phyloP scores from a whole-genome alignment of 1,284 basidiomycete genomes.

The Cryptococcus hybrid region DNA sequence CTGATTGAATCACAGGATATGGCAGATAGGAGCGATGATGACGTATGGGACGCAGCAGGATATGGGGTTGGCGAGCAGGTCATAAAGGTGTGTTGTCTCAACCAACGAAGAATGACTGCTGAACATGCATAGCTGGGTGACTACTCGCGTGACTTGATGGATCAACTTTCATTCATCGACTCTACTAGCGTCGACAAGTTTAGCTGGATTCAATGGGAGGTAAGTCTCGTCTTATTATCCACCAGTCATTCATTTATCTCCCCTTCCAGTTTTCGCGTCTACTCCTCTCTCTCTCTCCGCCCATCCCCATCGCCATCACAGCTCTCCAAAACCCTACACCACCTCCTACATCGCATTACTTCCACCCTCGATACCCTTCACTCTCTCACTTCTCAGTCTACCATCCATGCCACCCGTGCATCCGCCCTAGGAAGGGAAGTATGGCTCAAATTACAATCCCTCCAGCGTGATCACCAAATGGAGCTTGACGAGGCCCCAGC shows the following conservation, averaged over 20 bases:
- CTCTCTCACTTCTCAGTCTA: constrained; percentile 13
- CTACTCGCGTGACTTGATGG: constrained; percentile 34
- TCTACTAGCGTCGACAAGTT: constrained; percentile 42
- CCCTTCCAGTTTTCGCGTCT: background rate
- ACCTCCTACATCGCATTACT: constrained; percentile 30
- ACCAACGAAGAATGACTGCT: background rate
- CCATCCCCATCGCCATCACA: constrained; percentile 5
- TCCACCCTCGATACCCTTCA: constrained; percentile 31
- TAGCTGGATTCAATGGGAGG: constrained; percentile 46
- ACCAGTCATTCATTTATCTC: background rate
- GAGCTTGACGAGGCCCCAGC: no score
- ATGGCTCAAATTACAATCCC: background rate
- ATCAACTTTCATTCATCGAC: constrained; percentile 40
- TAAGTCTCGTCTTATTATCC: constrained; percentile 8
- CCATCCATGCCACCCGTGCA: constrained; percentile 16
- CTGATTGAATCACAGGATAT: constrained; percentile 24
- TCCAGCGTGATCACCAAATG: no score
- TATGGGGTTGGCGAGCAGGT: constrained; percentile 21
- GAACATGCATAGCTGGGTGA: constrained; percentile 32
- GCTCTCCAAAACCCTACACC: constrained; percentile 31
- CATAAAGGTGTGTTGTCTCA: constrained; percentile 25
- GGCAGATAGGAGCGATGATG: constrained; percentile 40
- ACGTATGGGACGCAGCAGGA: constrained; percentile 7
- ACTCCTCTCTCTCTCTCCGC: constrained; percentile 25
- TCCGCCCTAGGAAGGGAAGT: constrained; percentile 18